Base-by-base conservation (phyloP, 2,329 filamentous ascomycete species). In the Pseudocercospora eumusae region DNA sequence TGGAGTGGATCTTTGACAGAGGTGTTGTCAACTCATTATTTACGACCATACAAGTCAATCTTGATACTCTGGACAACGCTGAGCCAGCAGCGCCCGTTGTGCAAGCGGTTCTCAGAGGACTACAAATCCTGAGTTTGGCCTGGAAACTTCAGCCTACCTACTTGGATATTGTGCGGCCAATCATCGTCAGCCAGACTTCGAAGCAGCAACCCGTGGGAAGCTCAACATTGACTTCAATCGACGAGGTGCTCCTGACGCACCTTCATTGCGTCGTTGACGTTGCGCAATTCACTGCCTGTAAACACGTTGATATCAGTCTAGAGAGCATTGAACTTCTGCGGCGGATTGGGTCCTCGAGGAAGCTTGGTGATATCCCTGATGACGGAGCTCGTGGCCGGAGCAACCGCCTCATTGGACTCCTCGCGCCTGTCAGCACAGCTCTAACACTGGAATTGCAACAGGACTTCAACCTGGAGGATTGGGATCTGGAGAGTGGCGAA, bases 1-100 rank as follows among this genome's bases (percentile, higher is more conserved):
- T 98, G 90, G 95, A 99, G 73, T 98, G 95, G 92, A 86, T 99
- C 77, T 96, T 96, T 76, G 97, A 96, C 73, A 91, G 96, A 71
- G 91, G 89, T 66, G 91, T 97, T 21, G 86, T 96, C 70, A 85
- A 85, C 66, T 86, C 88, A 13, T 78, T 99, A 1, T 93, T 97
- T 75, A 83, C 86, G 60, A 86, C 89, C 10, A 86, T 95, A 28
- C 90, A 93, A 68, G 89, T 96, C 73, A 86, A 93, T 68, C 79
- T 88, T 15, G 81, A 83, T 7, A 87, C 90, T 62, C 84, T 97
- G 44, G 86, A 90, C 64, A 87, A 85, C 68, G 86, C 91, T 10
- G 80, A 87, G 4, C 86, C 88, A 1, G 88, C 92, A 68, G 96
- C 93, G 5, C 91, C 93, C 1, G 79, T 96, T 36, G 87, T 98